These are phyloP conservation scores for Bolboschoenus planiculmis DNA, from an alignment of 176 grass and related monocot genomes.

Conservation along the genomic window DNA sequence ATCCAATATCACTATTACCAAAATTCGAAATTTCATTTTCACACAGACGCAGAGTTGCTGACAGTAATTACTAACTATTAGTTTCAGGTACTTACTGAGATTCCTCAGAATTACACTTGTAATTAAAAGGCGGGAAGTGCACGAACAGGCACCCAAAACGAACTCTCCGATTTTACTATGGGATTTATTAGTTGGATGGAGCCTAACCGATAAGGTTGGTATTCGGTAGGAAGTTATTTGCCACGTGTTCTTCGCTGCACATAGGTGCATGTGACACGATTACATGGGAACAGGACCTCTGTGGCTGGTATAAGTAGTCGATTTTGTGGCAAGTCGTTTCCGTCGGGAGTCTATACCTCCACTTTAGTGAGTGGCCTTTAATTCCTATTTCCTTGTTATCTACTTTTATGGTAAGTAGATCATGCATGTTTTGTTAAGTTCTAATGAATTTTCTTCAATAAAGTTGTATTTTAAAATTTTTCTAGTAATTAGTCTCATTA, in stretches of 20 bases:
- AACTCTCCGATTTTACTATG: neutral
- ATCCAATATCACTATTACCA: neutral
- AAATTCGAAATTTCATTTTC: neutral
- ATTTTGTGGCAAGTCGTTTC: neutral
- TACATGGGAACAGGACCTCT: neutral
- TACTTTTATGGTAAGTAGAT: too few relatives aligned
- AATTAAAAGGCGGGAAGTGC: neutral
- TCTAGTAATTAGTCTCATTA: too few relatives aligned
- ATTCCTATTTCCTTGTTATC: too few relatives aligned
- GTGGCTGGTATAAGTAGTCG: neutral
- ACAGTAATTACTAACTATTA: neutral
- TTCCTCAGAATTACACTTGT: neutral
- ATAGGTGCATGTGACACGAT: neutral
- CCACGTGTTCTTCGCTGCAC: neutral
- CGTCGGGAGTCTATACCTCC: too few relatives aligned
- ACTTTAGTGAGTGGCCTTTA: too few relatives aligned
- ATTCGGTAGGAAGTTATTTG: neutral
- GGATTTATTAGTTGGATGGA: neutral
- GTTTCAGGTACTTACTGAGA: neutral
- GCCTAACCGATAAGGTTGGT: neutral
- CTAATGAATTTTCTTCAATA: too few relatives aligned
- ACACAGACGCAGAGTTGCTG: neutral
- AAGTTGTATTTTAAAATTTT: too few relatives aligned
- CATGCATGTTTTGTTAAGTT: too few relatives aligned
- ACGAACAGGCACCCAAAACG: neutral